Evolutionary conservation across 2,329 filamentous ascomycete species (phyloP).

Genomic region (Rachicladosporium sp.): DNA sequence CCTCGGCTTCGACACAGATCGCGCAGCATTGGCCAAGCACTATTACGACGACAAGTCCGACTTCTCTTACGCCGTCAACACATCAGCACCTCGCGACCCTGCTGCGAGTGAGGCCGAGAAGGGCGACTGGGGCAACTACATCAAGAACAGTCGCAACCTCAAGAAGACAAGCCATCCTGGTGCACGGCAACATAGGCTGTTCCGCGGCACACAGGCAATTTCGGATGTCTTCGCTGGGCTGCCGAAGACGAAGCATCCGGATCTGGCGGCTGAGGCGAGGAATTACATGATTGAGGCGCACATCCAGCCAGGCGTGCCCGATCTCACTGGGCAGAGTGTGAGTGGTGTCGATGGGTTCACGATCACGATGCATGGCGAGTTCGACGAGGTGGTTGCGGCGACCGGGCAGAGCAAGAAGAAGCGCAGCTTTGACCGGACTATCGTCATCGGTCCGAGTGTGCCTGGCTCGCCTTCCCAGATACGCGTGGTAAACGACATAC

Average conservation of each 20-base stretch:
- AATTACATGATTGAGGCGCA: slow-evolving; percentile 80
- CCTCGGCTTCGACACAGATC: slow-evolving; percentile 58
- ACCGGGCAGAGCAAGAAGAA: slow-evolving; percentile 43
- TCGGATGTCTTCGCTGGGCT: slow-evolving; percentile 56
- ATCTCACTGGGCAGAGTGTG: slow-evolving; percentile 50
- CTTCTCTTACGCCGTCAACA: slow-evolving; percentile 66
- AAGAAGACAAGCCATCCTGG: slow-evolving; percentile 51
- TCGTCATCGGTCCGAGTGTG: slow-evolving; percentile 55
- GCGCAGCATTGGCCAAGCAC: slow-evolving; percentile 46
- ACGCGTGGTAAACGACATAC: slow-evolving; percentile 67
- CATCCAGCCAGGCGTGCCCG: slow-evolving; percentile 56
- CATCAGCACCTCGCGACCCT: slow-evolving; percentile 40
- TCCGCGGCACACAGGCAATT: slow-evolving; percentile 53
- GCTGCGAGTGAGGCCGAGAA: slow-evolving; percentile 21
- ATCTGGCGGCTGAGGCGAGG: slow-evolving; percentile 51
- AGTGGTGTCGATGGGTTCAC: slow-evolving; percentile 65
- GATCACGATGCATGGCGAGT: slow-evolving; percentile 71
- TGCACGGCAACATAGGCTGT: slow-evolving; percentile 52
- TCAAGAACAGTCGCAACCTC: slow-evolving; percentile 68
- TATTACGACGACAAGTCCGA: slow-evolving; percentile 67
- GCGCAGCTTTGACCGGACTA: slow-evolving; percentile 71
- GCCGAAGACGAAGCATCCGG: slow-evolving; percentile 62
- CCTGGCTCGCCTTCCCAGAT: slow-evolving; percentile 50
- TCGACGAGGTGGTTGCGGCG: slow-evolving; percentile 55
- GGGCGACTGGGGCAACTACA: slow-evolving; percentile 60